Conservation (phyloP, 495 filamentous ascomycete genomes). For the Neurospora sp. region DNA sequence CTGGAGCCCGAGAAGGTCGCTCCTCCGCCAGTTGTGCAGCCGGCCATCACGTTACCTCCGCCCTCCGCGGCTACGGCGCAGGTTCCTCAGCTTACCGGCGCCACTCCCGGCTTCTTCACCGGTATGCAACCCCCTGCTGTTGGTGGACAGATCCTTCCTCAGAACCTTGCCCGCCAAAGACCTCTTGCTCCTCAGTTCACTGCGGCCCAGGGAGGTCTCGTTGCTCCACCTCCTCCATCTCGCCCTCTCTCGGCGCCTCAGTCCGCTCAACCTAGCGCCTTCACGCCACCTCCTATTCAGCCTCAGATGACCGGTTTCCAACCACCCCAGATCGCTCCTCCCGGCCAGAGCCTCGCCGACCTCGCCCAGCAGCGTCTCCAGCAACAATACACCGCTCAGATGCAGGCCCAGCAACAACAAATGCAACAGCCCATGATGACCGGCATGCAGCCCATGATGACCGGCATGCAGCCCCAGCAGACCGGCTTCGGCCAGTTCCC, state of each 20-base stretch:
- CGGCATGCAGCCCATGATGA: slow-evolving; percentile 28
- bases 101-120: slow-evolving; percentile 40
- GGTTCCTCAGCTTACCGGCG: slow-evolving; percentile 40
- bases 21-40: slow-evolving; percentile 33
- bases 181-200: slow-evolving; percentile 59
- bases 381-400: slow-evolving; percentile 34
- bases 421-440: slow-evolving; percentile 14
- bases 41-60: slow-evolving; percentile 14
- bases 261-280: slow-evolving; percentile 63
- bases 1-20: slow-evolving; percentile 62
- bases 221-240: slow-evolving; percentile 74
- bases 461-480: slow-evolving; percentile 36
- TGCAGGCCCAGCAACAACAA: slow-evolving; percentile 21
- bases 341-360: slow-evolving; percentile 67
- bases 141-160: slow-evolving; percentile 31
- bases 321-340: slow-evolving; percentile 47
- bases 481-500: slow-evolving; percentile 37
- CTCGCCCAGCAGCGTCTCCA: slow-evolving; percentile 58
- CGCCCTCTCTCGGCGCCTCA: slow-evolving; percentile 85
- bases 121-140: slow-evolving; percentile 26
- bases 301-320: slow-evolving; percentile 75
- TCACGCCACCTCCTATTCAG: slow-evolving; percentile 65
- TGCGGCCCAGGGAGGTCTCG: slow-evolving; percentile 45
- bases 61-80: slow-evolving; percentile 34
- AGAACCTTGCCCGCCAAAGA: slow-evolving; percentile 49